These are phyloP conservation scores for Candida odintsovae DNA, from an alignment of 805 yeast genomes.

Conservation along the genomic window DNA sequence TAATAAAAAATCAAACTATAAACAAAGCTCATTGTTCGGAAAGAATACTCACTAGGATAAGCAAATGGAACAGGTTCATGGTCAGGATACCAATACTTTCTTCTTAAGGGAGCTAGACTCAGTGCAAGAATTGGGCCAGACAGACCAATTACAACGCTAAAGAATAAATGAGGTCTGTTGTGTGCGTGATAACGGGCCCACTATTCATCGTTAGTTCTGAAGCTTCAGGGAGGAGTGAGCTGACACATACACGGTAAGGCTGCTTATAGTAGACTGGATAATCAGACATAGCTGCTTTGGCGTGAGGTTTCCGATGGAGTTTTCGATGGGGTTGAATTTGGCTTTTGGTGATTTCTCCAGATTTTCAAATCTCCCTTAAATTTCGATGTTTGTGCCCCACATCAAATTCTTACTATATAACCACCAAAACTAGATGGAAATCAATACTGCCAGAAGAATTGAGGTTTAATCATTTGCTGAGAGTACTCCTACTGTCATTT, in stretches of 20 bases:
- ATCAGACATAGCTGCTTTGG: conserved; percentile 8
- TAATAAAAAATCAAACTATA: neutral
- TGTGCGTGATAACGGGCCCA: conserved; percentile 75
- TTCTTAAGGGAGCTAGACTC: conserved; percentile 61
- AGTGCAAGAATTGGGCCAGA: conserved; percentile 61
- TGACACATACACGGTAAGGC: conserved; percentile 55
- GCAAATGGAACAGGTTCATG: conserved; percentile 56
- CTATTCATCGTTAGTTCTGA: conserved; percentile 25
- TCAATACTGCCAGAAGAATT: too few relatives aligned
- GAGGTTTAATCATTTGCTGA: too few relatives aligned
- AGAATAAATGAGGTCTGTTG: conserved; percentile 69
- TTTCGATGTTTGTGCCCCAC: neutral
- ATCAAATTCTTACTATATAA: neutral
- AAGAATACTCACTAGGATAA: conserved; percentile 29
- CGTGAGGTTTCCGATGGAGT: too few relatives aligned
- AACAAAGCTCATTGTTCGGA: neutral
- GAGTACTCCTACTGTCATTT: too few relatives aligned
- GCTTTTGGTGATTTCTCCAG: neutral
- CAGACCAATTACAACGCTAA: conserved; percentile 56
- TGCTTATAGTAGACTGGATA: conserved; percentile 53
- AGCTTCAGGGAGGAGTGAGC: neutral
- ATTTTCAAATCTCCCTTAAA: neutral
- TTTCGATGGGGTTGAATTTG: neutral
- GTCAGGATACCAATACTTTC: conserved; percentile 59
- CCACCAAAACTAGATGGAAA: too few relatives aligned